Conservation (phyloP, 345 rosid species). For the Hypericum androsaemum region DNA sequence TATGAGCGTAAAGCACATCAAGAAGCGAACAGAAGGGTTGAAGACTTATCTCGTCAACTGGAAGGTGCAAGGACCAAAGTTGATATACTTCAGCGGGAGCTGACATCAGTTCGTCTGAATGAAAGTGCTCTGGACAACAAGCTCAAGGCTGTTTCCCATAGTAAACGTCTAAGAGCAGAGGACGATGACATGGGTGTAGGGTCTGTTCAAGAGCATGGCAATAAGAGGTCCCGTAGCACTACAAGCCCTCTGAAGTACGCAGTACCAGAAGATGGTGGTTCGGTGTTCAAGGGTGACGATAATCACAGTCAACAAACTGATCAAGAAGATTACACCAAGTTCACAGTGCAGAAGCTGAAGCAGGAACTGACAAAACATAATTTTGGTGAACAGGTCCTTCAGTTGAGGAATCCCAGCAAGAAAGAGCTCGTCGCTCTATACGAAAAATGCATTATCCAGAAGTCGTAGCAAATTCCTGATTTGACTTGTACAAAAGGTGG, state of each 20-base stretch:
- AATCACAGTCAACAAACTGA: constrained; percentile 44
- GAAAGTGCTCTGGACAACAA: constrained; percentile 79
- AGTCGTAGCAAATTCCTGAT: constrained; percentile 20
- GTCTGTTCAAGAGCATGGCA: constrained; percentile 46
- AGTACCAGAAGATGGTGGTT: constrained; percentile 60
- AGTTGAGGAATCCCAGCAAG: constrained; percentile 63
- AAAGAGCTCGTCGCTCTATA: constrained; percentile 74
- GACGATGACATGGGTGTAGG: constrained; percentile 54
- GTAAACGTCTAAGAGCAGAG: constrained; percentile 60
- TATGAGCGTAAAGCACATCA: constrained; percentile 75
- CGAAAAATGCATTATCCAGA: constrained; percentile 63
- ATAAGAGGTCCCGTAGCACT: constrained; percentile 57
- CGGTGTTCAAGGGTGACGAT: constrained; percentile 48
- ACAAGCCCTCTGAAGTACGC: constrained; percentile 39
- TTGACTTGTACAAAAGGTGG: neutral
- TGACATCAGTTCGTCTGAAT: constrained; percentile 67
- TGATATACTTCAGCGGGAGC: constrained; percentile 70
- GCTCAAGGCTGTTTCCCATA: constrained; percentile 63
- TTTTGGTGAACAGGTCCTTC: constrained; percentile 71
- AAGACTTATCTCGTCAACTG: constrained; percentile 69
- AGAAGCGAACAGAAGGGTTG: constrained; percentile 63
- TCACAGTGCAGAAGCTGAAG: constrained; percentile 65
- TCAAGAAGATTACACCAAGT: constrained; percentile 66
- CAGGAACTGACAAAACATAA: constrained; percentile 81
- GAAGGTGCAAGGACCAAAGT: constrained; percentile 78